Evolutionary conservation across 805 yeast species (phyloP).

Genomic region (Monosporozyma yasuniensis): DNA sequence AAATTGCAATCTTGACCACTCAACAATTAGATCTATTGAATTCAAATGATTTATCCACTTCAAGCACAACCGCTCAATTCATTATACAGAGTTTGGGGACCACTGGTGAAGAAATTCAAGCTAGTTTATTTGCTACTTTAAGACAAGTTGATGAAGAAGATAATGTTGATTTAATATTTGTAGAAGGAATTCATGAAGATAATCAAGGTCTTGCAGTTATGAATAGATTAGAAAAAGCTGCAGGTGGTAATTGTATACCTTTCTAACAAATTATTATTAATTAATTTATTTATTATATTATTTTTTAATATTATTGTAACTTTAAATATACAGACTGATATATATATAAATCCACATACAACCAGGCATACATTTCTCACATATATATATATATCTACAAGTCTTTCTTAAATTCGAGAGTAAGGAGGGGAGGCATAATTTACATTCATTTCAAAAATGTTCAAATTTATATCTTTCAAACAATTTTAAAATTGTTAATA

Average conservation of each 20-base stretch:
- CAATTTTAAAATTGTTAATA: background rate
- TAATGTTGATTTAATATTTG: conserved; percentile 59
- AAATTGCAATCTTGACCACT: conserved; percentile 44
- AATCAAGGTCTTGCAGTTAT: conserved; percentile 89
- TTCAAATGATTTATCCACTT: background rate
- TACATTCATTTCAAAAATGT: background rate
- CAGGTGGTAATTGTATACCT: conserved; percentile 8
- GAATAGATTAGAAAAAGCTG: conserved; percentile 53
- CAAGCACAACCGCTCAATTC: background rate
- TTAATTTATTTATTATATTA: background rate
- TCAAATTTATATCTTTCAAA: background rate
- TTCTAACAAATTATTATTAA: background rate
- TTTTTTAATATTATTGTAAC: background rate
- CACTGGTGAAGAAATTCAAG: conserved; percentile 51
- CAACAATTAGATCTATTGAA: conserved; percentile 22
- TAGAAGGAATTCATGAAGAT: conserved; percentile 69
- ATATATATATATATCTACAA: conserved; percentile 1
- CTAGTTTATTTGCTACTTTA: conserved; percentile 60
- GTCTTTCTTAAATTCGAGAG: background rate
- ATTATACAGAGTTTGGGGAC: conserved; percentile 34
- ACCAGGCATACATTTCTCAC: background rate
- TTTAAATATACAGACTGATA: background rate
- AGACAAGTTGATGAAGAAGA: conserved; percentile 65
- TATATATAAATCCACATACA: background rate
- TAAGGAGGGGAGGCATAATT: background rate